Evolutionary conservation across 2,329 filamentous ascomycete species (phyloP), one percentile per base, ranked within the genome.

Genomic region (Penicillium frequentans): DNA sequence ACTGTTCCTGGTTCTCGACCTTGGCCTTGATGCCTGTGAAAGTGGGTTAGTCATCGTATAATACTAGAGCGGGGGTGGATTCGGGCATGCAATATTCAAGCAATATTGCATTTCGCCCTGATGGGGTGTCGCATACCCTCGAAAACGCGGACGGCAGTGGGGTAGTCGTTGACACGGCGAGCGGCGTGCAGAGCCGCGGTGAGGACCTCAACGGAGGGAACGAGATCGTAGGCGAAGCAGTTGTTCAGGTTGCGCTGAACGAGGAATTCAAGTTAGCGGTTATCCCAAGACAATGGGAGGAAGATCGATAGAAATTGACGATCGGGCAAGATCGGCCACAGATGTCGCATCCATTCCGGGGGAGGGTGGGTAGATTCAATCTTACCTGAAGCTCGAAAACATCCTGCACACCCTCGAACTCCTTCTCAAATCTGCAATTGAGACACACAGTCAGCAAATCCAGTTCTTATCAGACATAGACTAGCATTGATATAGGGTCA

Each of bases 141-240:
- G 78, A 99, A 99, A 79, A 99, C 89, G 75, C 95, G 91, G 74
- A 99, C 95, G 70, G 95, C 95, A 66, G 95, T 99, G 67, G 95
- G 95, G 83, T 89, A 98, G 84, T 99, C 95, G 80, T 99, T 97
- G 76, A 99, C 95, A 78, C 95, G 86, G 78, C 95, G 86, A 68
- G 95, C 95, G 70, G 95, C 95, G 81, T 89, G 92, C 71, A 99
- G 86, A 64, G 95, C 95, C 71, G 95, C 93, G 71, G 86, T 86
- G 78, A 97, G 86, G 75, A 99, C 95, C 68, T 90, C 87, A 64
- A 93, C 88, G 45, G 93, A 95, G 73, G 96, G 95, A 67, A 99
- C 95, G 73, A 99, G 89, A 88, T 99, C 95, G 88, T 99, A 99
- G 75, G 95, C 95, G 82, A 99, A 99, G 77, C 92, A 93, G 83